Conservation (phyloP, 768 basidiomycete species). For the Clathrus columnatus region DNA sequence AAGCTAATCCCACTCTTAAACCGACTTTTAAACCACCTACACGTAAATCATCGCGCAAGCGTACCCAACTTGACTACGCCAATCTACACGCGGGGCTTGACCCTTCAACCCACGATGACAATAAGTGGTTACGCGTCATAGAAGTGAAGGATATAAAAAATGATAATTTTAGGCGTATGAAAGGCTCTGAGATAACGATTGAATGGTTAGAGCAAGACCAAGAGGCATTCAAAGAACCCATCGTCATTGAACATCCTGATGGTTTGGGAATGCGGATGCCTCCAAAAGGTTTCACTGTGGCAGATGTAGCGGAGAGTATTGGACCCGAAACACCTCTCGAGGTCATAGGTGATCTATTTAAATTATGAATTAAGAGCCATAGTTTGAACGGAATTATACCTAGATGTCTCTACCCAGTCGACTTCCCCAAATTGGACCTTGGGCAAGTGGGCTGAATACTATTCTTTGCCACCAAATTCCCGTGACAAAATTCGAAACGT, state of each 20-base stretch:
- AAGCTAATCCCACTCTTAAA: slow-evolving; percentile 46
- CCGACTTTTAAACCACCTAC: slow-evolving; percentile 72
- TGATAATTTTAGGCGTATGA: slow-evolving; percentile 59
- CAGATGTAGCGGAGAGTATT: slow-evolving; percentile 70
- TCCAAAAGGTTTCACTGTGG: slow-evolving; percentile 54
- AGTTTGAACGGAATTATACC: not conserved
- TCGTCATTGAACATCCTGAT: slow-evolving; percentile 69
- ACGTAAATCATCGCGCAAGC: slow-evolving; percentile 74
- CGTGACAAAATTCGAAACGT: slow-evolving; percentile 91
- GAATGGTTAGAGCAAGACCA: slow-evolving; percentile 72
- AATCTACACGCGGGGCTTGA: slow-evolving; percentile 59
- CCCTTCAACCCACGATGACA: slow-evolving; percentile 38
- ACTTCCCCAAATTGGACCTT: slow-evolving; percentile 83
- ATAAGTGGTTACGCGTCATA: slow-evolving; percentile 61
- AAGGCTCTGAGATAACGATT: slow-evolving; percentile 54
- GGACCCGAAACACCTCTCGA: slow-evolving; percentile 76
- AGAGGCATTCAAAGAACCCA: slow-evolving; percentile 70
- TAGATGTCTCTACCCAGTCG: slow-evolving; percentile 83
- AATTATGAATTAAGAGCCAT: not conserved
- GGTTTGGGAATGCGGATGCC: slow-evolving; percentile 93
- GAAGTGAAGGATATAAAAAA: slow-evolving; percentile 55
- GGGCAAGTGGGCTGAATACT: slow-evolving; percentile 86
- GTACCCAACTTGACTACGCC: slow-evolving; percentile 68
- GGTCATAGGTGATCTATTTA: slow-evolving; percentile 94
- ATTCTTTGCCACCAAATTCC: slow-evolving; percentile 51